phyloP scores from a whole-genome alignment of 208 protist genomes.

The Lotmaria passim region DNA sequence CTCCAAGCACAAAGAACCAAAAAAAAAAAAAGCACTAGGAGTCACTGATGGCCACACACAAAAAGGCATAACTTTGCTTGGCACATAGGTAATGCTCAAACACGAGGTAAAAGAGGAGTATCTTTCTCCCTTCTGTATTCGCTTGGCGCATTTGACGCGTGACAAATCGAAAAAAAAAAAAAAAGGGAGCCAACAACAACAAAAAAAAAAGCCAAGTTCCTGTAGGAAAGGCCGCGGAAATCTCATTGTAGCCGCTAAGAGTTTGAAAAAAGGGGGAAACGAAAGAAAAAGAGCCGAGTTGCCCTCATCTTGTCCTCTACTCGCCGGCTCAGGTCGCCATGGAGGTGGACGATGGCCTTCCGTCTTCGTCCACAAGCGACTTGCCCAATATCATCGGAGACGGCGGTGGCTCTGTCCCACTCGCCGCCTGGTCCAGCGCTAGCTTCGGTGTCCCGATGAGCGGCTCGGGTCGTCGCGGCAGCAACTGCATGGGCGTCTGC shows the following conservation, averaged over 20 bases:
- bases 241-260: too few species aligned
- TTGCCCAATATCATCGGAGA: background rate
- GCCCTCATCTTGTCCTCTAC: too few species aligned
- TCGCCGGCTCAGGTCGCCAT: conserved; percentile 37
- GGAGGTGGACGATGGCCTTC: conserved; percentile 13
- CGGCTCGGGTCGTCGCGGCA: conserved; percentile 20
- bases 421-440: conserved; percentile 1
- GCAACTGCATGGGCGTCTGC: conserved; percentile 16
- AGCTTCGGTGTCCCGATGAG: conserved; percentile 13
- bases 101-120: background rate
- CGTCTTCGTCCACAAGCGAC: conserved; percentile 2
- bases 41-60: too few species aligned
- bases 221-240: background rate
- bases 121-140: background rate
- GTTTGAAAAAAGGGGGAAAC: background rate
- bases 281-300: conserved; percentile 2
- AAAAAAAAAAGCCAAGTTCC: background rate
- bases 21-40: too few species aligned
- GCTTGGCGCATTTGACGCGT: background rate
- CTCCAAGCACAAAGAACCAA: too few species aligned
- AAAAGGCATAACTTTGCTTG: background rate
- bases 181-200: too few species aligned
- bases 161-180: background rate
- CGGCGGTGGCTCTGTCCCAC: background rate
- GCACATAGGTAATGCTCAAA: background rate